Evolutionary conservation across 495 filamentous ascomycete species (phyloP).

Genomic region (Tuber brumale): DNA sequence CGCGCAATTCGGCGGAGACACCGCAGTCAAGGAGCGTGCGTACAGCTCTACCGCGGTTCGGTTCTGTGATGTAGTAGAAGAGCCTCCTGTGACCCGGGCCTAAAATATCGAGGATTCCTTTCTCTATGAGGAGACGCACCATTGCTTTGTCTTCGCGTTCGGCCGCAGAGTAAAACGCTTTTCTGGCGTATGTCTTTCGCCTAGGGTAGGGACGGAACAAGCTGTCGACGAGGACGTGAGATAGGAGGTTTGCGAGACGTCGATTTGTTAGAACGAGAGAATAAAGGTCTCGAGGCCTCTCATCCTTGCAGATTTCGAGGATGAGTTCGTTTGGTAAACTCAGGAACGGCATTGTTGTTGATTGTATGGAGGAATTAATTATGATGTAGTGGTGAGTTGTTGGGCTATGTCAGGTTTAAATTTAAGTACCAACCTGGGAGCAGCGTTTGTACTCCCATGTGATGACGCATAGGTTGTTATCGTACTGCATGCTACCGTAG

Average conservation of each 20-base stretch:
- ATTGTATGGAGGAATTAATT: neutral
- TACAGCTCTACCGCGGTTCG: neutral
- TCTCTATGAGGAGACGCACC: slow-evolving; percentile 25
- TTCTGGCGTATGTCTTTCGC: slow-evolving; percentile 10
- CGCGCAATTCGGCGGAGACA: neutral
- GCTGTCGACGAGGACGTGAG: slow-evolving; percentile 16
- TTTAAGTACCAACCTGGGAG: neutral
- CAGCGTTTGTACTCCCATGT: neutral
- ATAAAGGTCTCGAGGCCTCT: slow-evolving; percentile 13
- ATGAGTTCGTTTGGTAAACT: slow-evolving; percentile 25
- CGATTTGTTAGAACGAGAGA: slow-evolving; percentile 21
- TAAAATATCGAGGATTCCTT: slow-evolving; percentile 10
- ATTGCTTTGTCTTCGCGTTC: slow-evolving; percentile 15
- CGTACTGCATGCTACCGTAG: neutral
- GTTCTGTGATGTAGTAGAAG: neutral
- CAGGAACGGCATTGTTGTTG: slow-evolving; percentile 21
- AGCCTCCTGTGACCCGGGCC: neutral
- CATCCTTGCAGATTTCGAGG: slow-evolving; percentile 21
- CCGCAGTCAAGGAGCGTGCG: slow-evolving; percentile 1
- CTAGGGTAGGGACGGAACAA: neutral
- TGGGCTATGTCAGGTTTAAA: neutral
- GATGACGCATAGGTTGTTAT: neutral
- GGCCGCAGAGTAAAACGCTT: slow-evolving; percentile 21
- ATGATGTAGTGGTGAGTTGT: neutral
- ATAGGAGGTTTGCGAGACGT: slow-evolving; percentile 15